Percentiles rank a stretch among this genome's conserved stretches.
phyloP scores from a whole-genome alignment of 805 yeast species.

The Ogataea methylovora region DNA sequence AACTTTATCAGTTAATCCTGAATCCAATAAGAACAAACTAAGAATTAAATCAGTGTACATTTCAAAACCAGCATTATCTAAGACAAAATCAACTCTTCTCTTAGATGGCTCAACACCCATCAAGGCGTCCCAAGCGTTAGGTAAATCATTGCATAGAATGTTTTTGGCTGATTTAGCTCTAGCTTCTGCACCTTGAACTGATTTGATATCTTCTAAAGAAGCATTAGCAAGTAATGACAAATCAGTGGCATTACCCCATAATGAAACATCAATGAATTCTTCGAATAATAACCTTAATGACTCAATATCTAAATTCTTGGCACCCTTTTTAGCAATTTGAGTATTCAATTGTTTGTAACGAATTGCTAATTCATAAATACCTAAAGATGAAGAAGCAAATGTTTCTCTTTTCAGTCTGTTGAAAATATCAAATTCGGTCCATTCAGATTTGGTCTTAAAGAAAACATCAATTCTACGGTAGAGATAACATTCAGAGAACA shows the following conservation, averaged over 20 bases:
- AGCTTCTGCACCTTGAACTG: constrained; percentile 85
- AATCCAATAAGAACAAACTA: constrained; percentile 60
- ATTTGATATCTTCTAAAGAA: constrained; percentile 82
- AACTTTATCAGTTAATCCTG: constrained; percentile 54
- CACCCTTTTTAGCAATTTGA: constrained; percentile 14
- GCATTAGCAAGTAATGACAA: constrained; percentile 83
- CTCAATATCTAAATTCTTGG: constrained; percentile 24
- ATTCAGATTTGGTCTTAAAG: constrained; percentile 32
- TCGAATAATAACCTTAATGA: constrained; percentile 52
- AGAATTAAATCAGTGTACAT: constrained; percentile 77
- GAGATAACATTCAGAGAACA: constrained; percentile 75
- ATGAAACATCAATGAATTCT: constrained; percentile 80
- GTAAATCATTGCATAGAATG: constrained; percentile 71
- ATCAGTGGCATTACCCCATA: constrained; percentile 99
- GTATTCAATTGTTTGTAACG: constrained; percentile 41
- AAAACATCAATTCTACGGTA: constrained; percentile 56
- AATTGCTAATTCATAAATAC: constrained; percentile 74
- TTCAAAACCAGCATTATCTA: constrained; percentile 95
- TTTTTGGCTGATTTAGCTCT: constrained; percentile 76
- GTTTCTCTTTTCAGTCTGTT: constrained; percentile 62
- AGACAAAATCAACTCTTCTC: constrained; percentile 67
- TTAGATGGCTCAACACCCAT: constrained; percentile 16
- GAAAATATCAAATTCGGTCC: constrained; percentile 68
- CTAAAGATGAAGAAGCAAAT: constrained; percentile 64
- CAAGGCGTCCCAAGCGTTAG: constrained; percentile 53